A percentile compares a stretch with the other conserved stretches of the same genome.
Conservation (phyloP, 2,329 filamentous ascomycete genomes). For the Nemania serpens region DNA sequence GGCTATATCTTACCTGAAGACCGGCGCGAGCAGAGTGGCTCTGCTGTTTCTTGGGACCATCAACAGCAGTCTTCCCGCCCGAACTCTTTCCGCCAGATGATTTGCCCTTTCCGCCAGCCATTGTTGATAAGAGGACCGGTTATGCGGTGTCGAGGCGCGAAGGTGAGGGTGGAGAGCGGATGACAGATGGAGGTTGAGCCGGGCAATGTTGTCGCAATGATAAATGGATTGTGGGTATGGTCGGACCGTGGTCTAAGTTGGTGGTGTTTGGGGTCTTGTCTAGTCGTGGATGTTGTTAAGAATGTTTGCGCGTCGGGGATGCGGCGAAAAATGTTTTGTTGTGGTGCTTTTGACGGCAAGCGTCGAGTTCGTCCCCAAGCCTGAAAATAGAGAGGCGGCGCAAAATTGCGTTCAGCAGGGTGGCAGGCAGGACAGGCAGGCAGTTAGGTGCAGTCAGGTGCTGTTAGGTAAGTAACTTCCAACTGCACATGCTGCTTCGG, state of each 20-base stretch:
- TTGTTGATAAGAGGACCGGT: constrained; percentile 45
- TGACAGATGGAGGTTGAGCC: neutral
- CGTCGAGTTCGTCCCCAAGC: constrained; percentile 20
- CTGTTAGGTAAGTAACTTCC: neutral
- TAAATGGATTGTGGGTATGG: neutral
- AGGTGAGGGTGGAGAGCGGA: constrained; percentile 14
- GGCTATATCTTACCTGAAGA: constrained; percentile 75
- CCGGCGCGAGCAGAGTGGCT: constrained; percentile 96
- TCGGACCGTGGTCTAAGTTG: constrained; percentile 3
- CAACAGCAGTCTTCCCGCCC: constrained; percentile 52
- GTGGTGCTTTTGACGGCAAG: constrained; percentile 37
- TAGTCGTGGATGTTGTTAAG: constrained; percentile 16
- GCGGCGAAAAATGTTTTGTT: constrained; percentile 40
- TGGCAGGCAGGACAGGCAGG: no score
- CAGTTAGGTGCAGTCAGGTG: neutral
- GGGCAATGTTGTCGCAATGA: constrained; percentile 15
- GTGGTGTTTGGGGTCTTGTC: neutral
- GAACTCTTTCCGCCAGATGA: constrained; percentile 74
- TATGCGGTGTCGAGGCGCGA: constrained; percentile 28
- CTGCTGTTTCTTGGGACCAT: constrained; percentile 81
- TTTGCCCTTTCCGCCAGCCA: constrained; percentile 92
- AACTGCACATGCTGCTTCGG: neutral
- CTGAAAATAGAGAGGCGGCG: constrained; percentile 39
- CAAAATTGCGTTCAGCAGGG: constrained; percentile 22
- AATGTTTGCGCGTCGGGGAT: constrained; percentile 37